Evolutionary conservation across 345 rosid genomes (phyloP), one percentile per base, ranked within the genome.

Genomic region (Rubroshorea leprosula): DNA sequence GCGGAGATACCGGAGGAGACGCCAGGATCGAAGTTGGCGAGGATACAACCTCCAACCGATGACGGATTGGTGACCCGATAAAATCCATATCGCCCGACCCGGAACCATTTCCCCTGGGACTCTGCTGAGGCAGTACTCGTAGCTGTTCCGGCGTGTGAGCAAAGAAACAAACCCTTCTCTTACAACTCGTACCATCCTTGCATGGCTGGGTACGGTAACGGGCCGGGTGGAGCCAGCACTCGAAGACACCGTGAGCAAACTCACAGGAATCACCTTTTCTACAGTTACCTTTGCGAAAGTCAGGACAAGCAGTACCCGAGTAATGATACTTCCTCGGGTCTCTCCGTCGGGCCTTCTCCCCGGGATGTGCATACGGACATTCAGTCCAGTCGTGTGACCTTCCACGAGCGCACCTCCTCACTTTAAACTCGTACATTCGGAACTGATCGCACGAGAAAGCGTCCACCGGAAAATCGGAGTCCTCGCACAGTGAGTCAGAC

Each of bases 381-480:
- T 88, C 96, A 0, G 96, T 89, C 96, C 96, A 89, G 77, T 89
- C 96, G 48, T 89, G 96, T 19, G 88, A 80, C 61, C 90, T 63
- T 5, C 96, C 93, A 23, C 94, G 86, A 15, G 80, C 82, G 71
- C 96, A 89, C 55, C 81, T 73, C 54, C 94, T 55, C 18, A 89
- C 83, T 68, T 89, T 89, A 78, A 89, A 89, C 76, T 86, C 90
- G 64, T 64, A 89, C 89, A 89, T 89, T 59, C 96, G 75, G 67
- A 89, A 89, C 18, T 89, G 86, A 60, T 89, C 96, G 39, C 87
- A 84, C 0, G 96, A 77, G 25, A 75, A 80, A 1, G 85, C 85
- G 52, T 86, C 96, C 52, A 79, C 69, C 0, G 80, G 66, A 2
- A 75, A 69, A 56, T 75, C 83, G 0, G 80, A 62, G 47, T 59